Evolutionary conservation across 2,329 filamentous ascomycete species (phyloP), one percentile per base, ranked within the genome.

Genomic region (Cladophialophora chaetospira): DNA sequence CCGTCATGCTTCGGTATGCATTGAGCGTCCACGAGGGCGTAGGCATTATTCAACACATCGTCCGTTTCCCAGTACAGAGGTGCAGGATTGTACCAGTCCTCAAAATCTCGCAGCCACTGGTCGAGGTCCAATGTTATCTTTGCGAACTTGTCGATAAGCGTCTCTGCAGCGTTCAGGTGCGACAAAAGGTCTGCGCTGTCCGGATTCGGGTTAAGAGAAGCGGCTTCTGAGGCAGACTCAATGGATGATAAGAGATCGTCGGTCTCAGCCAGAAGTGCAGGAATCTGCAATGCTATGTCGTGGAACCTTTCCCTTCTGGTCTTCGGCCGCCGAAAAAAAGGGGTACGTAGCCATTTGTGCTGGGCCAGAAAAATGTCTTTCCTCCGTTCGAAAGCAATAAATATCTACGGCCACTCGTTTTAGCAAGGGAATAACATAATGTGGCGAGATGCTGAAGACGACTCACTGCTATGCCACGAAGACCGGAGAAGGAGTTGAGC

Each of bases 1-100:
- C 43, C 48, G 4, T 31, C 9, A 6, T 38, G 21, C 10, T 31
- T 23, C 4, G 48, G 48, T 6, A 44, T 19, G 35, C 48, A 52
- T 3, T 43, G 8, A 10, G 48, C 17, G 15, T 52, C 48, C 25
- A 19, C 17, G 17, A 38, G 9, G 10, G 35, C 17, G 25, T 42
- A n/a, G 11, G 26, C 10, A 17, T 21, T 33, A 28, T 52, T 36
- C 23, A 43, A 17, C n/a, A 35, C 35, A 2, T 29, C 38, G 15
- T 44, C 21, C 5, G 48, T 31, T 19, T 10, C 36, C 48, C 48
- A 52, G 36, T 44, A 52, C 4, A 52, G 21, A n/a, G 48, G 48
- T 10, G 23, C 19, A 1, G 47, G 31, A 3, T n/a, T 8, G 48
- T 13, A 33, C 11, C 17, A 44, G 15, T 52, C 13, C 25, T 44